A percentile compares a stretch with the other conserved stretches of the same genome.
phyloP scores from a whole-genome alignment of 2,329 filamentous ascomycete genomes.

The Hawksworthiomyces lignivorus region DNA sequence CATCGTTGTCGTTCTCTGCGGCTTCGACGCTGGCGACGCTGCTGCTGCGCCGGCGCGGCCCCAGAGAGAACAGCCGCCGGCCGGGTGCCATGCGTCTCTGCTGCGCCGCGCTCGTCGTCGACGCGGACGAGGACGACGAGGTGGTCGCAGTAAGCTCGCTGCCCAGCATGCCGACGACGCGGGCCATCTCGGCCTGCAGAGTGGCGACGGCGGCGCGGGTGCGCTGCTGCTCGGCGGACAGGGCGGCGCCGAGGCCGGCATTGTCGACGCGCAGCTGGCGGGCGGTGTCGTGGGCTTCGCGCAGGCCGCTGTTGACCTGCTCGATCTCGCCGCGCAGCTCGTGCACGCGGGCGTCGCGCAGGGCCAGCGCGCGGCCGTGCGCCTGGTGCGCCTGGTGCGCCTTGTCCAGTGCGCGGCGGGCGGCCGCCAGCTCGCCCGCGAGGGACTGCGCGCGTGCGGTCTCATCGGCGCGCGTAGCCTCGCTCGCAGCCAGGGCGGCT shows the following conservation, averaged over 20 bases:
- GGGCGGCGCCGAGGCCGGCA: constrained; percentile 25
- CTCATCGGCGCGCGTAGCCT: constrained; percentile 14
- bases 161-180: constrained; percentile 40
- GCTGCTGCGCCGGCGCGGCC: not conserved
- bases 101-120: not conserved
- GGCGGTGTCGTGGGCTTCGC: constrained; percentile 39
- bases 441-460: not conserved
- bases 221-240: constrained; percentile 30
- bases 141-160: constrained; percentile 31
- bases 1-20: not conserved
- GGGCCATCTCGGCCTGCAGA: constrained; percentile 44
- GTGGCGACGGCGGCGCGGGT: constrained; percentile 38
- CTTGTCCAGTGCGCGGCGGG: too few relatives aligned
- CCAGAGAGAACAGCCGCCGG: not conserved
- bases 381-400: constrained; percentile 22
- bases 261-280: constrained; percentile 40
- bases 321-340: constrained; percentile 44
- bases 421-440: not conserved
- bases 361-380: constrained; percentile 40
- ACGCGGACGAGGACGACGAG: not conserved
- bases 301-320: constrained; percentile 35
- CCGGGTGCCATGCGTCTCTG: not conserved
- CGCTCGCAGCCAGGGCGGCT: constrained; percentile 29
- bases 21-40: not conserved
- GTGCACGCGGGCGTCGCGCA: constrained; percentile 41